Evolutionary conservation across 225 moss, liverwort and hornwort genomes (phyloP), one percentile per base, ranked within the genome.

Genomic region (Pleurozium schreberi): DNA sequence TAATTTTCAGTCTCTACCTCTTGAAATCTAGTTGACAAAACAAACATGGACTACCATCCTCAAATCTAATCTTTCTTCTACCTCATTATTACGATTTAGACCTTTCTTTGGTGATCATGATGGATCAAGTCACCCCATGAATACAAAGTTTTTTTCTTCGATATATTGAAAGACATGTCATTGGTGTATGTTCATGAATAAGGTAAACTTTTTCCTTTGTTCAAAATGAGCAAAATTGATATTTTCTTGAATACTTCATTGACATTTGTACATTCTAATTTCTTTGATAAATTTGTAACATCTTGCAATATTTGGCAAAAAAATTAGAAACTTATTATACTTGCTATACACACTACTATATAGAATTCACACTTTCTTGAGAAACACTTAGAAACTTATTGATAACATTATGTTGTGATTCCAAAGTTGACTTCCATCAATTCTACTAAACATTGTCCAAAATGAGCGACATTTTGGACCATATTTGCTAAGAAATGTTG

Each of bases 401-500:
- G 1, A 19, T 74, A 47, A 45, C 45, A 43, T 27, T 71, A 2
- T 1, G 0, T 3, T 71, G 6, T 9, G 0, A 71, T 43, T 28
- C 5, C 15, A 43, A 26, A 42, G 9, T 42, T 11, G 14, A 71
- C 27, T 43, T 70, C 42, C 70, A 70, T 14, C 2, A 0, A 15
- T 43, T 43, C 42, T 26, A 42, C 14, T 14, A 42, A 26, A 26
- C 15, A 71, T 43, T 71, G 71, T 71, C 9, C 7, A 23, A 68
- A 42, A 26, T 26, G 1, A 70, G 42, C 8, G 14, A 42, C 0
- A 2, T 27, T 43, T 27, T 16, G 9, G 3, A 10, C 9, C 0
- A 25, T 14, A 5, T 26, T 42, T 42, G 2, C 1, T 42, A 1
- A 42, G 26, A 14, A 70, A 40, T 26, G 4, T 23, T 69, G 40